Conservation (phyloP, 2,329 filamentous ascomycete genomes). For the Calonectria multiphialidica region DNA sequence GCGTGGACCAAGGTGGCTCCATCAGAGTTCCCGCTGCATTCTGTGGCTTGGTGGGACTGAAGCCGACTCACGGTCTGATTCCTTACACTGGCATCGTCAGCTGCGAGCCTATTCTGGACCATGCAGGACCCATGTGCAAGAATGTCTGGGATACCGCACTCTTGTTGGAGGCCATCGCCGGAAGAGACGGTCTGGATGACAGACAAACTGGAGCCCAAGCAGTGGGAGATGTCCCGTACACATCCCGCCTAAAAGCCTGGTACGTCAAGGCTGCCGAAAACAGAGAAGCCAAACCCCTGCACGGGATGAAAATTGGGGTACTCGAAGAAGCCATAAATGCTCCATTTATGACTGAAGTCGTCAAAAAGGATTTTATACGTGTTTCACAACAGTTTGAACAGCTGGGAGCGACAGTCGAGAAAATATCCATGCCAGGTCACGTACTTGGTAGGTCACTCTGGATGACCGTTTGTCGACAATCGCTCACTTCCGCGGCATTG, state of each 20-base stretch:
- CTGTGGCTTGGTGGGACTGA: neutral
- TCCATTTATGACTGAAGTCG: neutral
- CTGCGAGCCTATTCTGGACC: slow-evolving; percentile 3
- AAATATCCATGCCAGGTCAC: neutral
- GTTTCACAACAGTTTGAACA: neutral
- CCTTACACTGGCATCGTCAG: neutral
- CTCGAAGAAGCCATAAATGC: neutral
- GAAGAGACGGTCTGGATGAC: neutral
- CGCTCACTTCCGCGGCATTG: neutral
- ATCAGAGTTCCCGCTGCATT: neutral
- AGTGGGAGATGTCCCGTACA: neutral
- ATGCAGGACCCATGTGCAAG: neutral
- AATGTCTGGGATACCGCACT: neutral
- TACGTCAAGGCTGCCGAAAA: neutral
- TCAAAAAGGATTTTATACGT: neutral
- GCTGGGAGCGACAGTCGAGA: neutral
- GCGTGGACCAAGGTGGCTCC: neutral
- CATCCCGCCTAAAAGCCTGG: neutral
- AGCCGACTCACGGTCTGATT: neutral
- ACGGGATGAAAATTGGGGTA: neutral
- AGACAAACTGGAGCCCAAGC: neutral
- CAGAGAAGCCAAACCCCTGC: neutral
- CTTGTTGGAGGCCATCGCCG: neutral
- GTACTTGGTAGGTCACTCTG: neutral
- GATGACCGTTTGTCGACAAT: neutral